Base-by-base conservation (phyloP, 2,329 filamentous ascomycete genomes). In the Sarocladium oryzae region DNA sequence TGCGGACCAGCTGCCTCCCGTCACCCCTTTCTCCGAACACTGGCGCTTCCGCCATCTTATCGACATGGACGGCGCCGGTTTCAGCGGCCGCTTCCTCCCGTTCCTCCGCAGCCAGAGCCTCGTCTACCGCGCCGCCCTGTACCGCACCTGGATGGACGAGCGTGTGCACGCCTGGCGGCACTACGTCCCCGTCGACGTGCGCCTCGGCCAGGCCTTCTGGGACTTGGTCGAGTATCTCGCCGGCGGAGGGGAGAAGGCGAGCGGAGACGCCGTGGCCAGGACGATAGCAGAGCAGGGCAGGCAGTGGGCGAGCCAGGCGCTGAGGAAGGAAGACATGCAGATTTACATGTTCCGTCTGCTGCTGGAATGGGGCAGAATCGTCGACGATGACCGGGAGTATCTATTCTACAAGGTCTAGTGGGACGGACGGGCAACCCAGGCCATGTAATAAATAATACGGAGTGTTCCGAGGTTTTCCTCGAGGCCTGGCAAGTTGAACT, bases 271-370 rank as follows among this genome's bases (percentile, higher is more conserved):
- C 9, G 54, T 52, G 23, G 60, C 60, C 4, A 51, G 41, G 49
- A 52, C 46, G 28, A 55, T 62, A 26, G 60, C 55, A 30, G 56
- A 70, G n/a, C 69, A 70, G 43, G 71, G 72, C 1, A 63, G 65
- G 28, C 57, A 75, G 43, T 87, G 84, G 84, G 77, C 79, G 0
- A 66, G 65, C 1, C 72, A 70, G 60, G 81, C 78, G 11, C 56
- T 87, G 18, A 70, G 84, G 56, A 79, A 76, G 58, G 82, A 85
- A 64, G 86, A 89, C 60, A 87, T 86, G 79, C 82, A 88, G 64
- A 74, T 89, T 8, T 90, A 89, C 60, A 75, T 88, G 65, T 90
- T 89, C 59, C 68, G 86, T 35, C 61, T 89, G 56, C 62, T 89
- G 60, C 64, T 89, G 28, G 86, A 89, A 67, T 89, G 84, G 81